Evolutionary conservation across 1,284 basidiomycete genomes (phyloP), one percentile per base, ranked within the genome.

Genomic region (Ustilago sp.): DNA sequence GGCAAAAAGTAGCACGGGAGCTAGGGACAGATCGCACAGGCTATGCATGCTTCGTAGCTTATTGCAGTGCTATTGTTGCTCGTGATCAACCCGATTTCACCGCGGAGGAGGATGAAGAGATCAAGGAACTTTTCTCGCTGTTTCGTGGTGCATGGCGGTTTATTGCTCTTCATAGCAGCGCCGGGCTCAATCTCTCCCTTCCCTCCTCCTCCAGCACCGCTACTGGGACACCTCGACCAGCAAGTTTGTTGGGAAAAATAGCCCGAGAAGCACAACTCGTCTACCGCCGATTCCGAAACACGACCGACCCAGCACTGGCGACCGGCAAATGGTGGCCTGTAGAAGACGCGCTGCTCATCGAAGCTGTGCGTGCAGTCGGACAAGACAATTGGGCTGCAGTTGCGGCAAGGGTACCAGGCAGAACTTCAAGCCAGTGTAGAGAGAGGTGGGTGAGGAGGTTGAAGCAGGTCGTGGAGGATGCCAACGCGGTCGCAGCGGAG

Each of bases 121-220:
- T 64, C 47, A 55, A 59, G 9, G 34, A 60, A 34, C 71, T 74
- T 54, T 77, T 73, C 58, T 63, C 52, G 11, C 60, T 77, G 43
- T 74, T 77, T 35, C 59, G 71, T 4, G 70, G 70, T 23, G 57
- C 70, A 13, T 77, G 75, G 75, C 62, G 69, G 2, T 59, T 77
- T 50, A 73, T 77, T 38, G 58, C 66, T n/a, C 54, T 73, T 17
- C 69, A 77, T 54, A 47, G 47, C 23, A 28, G 53, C 4, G 12
- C 45, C 36, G 41, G 54, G 23, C 66, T 66, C 2, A 62, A 63
- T 47, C 13, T 69, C 15, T 63, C 62, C 5, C 34, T 61, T 15
- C 56, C 66, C 17, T 34, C 63, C 4, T 11, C 34, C 12, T 57
- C 52, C 8, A 15, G n/a, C 43, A 45, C n/a, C 6, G 11, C 36